These are phyloP conservation scores for Pyrus pyrifolia DNA, from an alignment of 306 rosid genomes.

Conservation along the genomic window DNA sequence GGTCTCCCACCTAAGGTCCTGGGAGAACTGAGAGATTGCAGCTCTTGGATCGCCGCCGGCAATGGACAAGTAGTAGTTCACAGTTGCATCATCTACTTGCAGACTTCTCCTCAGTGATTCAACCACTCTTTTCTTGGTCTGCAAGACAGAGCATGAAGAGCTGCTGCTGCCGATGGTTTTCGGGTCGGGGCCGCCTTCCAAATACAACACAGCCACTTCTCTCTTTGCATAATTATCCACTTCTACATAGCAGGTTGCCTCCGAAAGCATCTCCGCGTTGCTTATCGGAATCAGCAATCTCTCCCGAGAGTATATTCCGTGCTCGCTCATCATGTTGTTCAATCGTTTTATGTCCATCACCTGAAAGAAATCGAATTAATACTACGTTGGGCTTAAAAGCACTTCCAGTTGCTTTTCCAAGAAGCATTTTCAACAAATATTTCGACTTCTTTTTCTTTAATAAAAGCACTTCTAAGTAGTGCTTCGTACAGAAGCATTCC, in stretches of 20 bases:
- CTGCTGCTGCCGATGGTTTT: background rate
- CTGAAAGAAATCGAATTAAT: constrained; percentile 17
- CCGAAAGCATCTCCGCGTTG: constrained; percentile 46
- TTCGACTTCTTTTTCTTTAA: background rate
- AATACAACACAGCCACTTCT: constrained; percentile 83
- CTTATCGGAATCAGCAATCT: constrained; percentile 77
- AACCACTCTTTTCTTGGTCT: constrained; percentile 49
- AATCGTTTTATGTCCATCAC: constrained; percentile 77
- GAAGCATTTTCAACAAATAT: background rate
- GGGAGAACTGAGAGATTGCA: constrained; percentile 69
- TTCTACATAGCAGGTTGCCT: constrained; percentile 69
- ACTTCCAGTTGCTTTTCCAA: too few relatives aligned
- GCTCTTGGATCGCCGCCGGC: constrained; percentile 87
- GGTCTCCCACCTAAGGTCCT: constrained; percentile 78
- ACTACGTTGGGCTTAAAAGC: too few relatives aligned
- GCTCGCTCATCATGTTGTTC: constrained; percentile 97
- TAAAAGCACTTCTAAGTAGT: too few relatives aligned
- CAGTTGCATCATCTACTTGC: constrained; percentile 88
- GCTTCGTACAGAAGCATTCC: too few relatives aligned
- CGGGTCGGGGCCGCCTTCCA: constrained; percentile 46
- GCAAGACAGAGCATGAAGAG: constrained; percentile 4
- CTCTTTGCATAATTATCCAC: constrained; percentile 71
- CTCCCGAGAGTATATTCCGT: constrained; percentile 91
- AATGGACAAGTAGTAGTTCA: constrained; percentile 73
- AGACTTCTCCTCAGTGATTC: constrained; percentile 77